Evolutionary conservation across 2,329 filamentous ascomycete species (phyloP).

Genomic region (Cryphonectria radicalis): DNA sequence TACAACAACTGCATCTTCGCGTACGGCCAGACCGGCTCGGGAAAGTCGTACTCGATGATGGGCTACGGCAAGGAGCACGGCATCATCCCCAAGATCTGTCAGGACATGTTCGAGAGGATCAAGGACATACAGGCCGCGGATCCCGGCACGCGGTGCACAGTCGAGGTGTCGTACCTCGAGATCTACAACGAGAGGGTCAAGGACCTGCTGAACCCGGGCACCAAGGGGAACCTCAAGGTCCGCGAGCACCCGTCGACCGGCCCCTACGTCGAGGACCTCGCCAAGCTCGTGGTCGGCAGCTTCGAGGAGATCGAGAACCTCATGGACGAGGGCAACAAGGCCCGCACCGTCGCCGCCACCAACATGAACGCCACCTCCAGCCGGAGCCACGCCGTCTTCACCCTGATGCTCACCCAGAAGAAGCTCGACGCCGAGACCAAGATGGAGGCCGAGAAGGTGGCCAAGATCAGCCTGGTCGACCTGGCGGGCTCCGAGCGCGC

Average conservation of each 20-base stretch:
- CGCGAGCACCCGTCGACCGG: conserved; percentile 97
- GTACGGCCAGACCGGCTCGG: conserved; percentile 96
- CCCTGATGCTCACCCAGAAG: conserved; percentile 93
- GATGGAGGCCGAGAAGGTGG: conserved; percentile 97
- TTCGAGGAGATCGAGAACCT: conserved; percentile 96
- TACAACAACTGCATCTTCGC: conserved; percentile 99
- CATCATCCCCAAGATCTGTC: conserved; percentile 95
- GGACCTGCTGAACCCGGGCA: conserved; percentile 91
- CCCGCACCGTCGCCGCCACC: conserved; percentile 93
- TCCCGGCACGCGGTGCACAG: conserved; percentile 81
- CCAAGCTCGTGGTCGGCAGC: conserved; percentile 90
- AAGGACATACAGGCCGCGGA: conserved; percentile 66
- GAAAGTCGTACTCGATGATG: conserved; percentile 99
- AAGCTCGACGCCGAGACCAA: conserved; percentile 88
- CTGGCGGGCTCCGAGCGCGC: conserved; percentile 96
- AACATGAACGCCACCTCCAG: conserved; percentile 99
- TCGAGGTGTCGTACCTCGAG: conserved; percentile 97
- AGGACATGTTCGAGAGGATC: conserved; percentile 96
- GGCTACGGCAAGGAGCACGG: conserved; percentile 95
- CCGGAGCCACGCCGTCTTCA: conserved; percentile 98
- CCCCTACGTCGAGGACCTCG: conserved; percentile 96
- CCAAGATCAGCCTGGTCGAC: conserved; percentile 97
- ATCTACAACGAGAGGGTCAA: conserved; percentile 99
- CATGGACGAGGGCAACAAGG: conserved; percentile 99
- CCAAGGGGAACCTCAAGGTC: conserved; percentile 95